A percentile compares a stretch with the other conserved stretches of the same genome.
Evolutionary conservation across 441 rosid species (phyloP).

Genomic region (Rhodomyrtus psidioides): DNA sequence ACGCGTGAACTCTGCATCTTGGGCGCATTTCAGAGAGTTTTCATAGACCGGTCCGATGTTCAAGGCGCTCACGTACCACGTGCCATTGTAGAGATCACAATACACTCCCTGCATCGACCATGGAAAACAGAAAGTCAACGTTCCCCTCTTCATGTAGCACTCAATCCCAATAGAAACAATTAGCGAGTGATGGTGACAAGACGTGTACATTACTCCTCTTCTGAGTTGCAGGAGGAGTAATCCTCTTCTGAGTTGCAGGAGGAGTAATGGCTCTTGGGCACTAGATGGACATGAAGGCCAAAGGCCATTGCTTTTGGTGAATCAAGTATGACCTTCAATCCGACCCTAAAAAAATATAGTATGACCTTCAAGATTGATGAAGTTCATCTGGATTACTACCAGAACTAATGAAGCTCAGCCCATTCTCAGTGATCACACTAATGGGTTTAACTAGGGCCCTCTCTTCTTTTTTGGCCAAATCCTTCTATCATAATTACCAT

Average conservation of each 20-base stretch:
- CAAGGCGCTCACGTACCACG: constrained; percentile 17
- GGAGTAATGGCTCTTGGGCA: neutral
- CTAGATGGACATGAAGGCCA: neutral
- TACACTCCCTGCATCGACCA: constrained; percentile 20
- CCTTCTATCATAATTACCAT: neutral
- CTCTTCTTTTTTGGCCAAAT: neutral
- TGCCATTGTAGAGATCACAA: constrained; percentile 15
- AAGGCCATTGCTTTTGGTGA: neutral
- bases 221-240: neutral
- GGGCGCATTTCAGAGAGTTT: constrained; percentile 19
- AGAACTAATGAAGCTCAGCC: neutral
- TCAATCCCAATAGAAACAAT: neutral
- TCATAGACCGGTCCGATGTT: constrained; percentile 19
- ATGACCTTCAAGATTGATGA: neutral
- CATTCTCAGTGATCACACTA: neutral
- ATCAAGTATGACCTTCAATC: neutral
- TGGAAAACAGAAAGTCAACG: neutral
- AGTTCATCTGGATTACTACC: neutral
- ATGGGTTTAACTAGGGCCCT: neutral
- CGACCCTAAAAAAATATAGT: too few species aligned
- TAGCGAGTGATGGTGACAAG: too few species aligned
- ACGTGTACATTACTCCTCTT: neutral
- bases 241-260: neutral
- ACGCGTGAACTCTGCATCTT: constrained; percentile 12
- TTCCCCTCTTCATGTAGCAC: neutral